These are phyloP conservation scores for Physaria fendleri DNA, from an alignment of 345 rosid species.

Conservation along the genomic window DNA sequence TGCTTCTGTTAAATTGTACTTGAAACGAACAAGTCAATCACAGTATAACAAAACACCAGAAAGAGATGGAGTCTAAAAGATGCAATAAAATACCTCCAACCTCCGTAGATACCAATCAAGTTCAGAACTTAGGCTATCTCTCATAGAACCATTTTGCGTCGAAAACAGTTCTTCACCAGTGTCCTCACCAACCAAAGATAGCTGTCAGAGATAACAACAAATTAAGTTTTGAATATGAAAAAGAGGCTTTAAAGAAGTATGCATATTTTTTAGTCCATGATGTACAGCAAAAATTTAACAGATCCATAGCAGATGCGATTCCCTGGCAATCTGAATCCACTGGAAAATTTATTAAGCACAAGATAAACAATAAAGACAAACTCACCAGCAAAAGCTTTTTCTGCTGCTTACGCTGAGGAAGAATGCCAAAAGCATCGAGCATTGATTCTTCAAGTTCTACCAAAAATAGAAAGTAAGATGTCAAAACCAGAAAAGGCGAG, in stretches of 20 bases:
- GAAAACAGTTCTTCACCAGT: conserved; percentile 85
- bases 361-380: conserved; percentile 14
- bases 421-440: conserved; percentile 97
- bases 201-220: conserved; percentile 39
- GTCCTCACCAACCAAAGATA: conserved; percentile 94
- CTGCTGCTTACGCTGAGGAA: conserved; percentile 93
- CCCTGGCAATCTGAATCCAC: neutral
- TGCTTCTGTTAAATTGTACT: conserved; percentile 50
- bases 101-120: conserved; percentile 56
- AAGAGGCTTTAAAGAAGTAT: neutral
- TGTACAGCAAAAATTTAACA: neutral
- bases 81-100: conserved; percentile 57
- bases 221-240: conserved; percentile 14
- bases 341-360: neutral
- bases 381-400: conserved; percentile 89
- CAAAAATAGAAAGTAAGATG: neutral
- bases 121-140: conserved; percentile 54
- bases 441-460: conserved; percentile 90
- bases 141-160: conserved; percentile 37
- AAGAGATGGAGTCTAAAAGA: conserved; percentile 1
- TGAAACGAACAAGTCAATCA: conserved; percentile 10
- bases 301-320: neutral
- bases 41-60: neutral
- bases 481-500: conserved; percentile 13
- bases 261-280: neutral